Conservation (phyloP, 225 moss, liverwort and hornwort genomes). For the Pleurozium schreberi region DNA sequence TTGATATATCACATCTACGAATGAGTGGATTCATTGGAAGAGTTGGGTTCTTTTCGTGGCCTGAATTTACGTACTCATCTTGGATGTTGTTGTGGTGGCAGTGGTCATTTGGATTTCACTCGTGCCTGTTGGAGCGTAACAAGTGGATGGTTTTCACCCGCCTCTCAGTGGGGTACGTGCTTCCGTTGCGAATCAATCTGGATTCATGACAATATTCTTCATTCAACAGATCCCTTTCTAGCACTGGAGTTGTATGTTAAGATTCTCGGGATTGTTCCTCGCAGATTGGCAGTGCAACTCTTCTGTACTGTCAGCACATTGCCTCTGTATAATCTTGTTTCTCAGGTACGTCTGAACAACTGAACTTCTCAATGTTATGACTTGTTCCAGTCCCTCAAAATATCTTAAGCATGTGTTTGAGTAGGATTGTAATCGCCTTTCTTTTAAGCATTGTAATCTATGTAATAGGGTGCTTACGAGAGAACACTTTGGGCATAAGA, state of each 20-base stretch:
- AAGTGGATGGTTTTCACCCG: conserved; percentile 36
- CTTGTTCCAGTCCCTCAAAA: not conserved
- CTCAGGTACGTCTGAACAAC: conserved; percentile 41
- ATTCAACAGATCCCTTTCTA: not conserved
- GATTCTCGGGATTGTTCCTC: not conserved
- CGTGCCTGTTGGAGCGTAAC: conserved; percentile 38
- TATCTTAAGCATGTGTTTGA: not conserved
- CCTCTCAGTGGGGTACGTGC: conserved; percentile 32
- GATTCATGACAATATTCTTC: not conserved
- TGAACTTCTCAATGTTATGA: not conserved
- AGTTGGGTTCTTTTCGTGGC: not conserved
- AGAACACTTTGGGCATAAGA: not conserved
- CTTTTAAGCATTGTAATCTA: not conserved
- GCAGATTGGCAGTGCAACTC: conserved; percentile 53
- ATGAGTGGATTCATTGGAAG: not conserved
- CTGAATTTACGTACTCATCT: not conserved
- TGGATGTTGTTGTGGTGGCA: not conserved
- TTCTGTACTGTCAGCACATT: conserved; percentile 70
- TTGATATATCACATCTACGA: not conserved
- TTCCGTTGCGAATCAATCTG: not conserved
- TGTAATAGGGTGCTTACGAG: not conserved
- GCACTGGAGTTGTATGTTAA: not conserved
- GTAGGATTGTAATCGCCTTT: not conserved
- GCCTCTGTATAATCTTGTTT: conserved; percentile 69
- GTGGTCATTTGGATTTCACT: conserved; percentile 54